Evolutionary conservation across 2,329 filamentous ascomycete genomes (phyloP), one percentile per base, ranked within the genome.

Genomic region (Ascochyta koolunga): DNA sequence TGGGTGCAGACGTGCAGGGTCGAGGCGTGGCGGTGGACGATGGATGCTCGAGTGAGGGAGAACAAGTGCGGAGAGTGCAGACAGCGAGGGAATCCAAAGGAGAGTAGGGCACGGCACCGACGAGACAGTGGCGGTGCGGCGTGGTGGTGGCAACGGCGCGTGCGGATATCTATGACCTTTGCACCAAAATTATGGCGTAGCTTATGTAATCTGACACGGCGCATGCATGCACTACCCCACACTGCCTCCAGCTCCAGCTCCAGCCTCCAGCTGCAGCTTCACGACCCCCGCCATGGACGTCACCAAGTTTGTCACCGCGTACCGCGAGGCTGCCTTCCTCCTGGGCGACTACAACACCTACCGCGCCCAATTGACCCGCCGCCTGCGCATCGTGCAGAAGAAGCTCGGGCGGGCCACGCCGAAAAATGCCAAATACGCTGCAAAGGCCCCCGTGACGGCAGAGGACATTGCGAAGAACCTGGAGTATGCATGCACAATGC

Each of bases 281-380:
- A 50, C 47, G 27, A 33, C 52, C 40, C 35, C 54, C 27, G 56
- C 64, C 60, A 97, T 98, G 93, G 91, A 97, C 61, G 91, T 98
- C 76, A 98, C 95, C 51, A 86, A 86, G 64, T 93, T 91, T 61
- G 80, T 98, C 64, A 84, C 92, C 69, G 86, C 87, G 47, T 87
- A 89, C 62, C 84, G 95, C 60, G 90, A 96, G 73, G 85, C 90
- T 68, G 91, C 91, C 32, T 87, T 97, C 45, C 84, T 96, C 25
- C 87, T 95, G 62, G 93, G 92, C 65, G 92, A 97, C 78, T 93
- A 96, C 78, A 86, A 86, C 70, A 88, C 88, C 52, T 98, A 98
- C 76, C 89, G 92, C 68, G 81, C 82, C 42, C 89, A 91, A 72
- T 83, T 96, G 44, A 86, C 89, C 61, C 90, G 91, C 72, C 88